These are phyloP conservation scores for Penicillium oxalicum DNA, from an alignment of 2,329 filamentous ascomycete species.

Conservation along the genomic window DNA sequence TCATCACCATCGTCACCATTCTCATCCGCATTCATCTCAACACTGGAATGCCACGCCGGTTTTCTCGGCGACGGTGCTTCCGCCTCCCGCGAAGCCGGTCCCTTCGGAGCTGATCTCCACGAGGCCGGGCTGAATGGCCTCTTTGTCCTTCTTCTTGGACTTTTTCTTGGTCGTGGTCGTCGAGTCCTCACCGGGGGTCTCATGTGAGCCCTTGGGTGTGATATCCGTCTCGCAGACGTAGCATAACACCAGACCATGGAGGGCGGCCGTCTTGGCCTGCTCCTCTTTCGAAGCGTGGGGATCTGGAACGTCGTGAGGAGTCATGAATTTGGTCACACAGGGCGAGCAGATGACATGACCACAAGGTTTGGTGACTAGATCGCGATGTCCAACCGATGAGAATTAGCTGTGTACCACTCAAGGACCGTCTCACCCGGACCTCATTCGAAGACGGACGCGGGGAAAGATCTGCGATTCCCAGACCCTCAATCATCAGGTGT, in stretches of 20 bases:
- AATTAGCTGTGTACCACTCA: constrained; percentile 2
- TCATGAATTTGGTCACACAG: constrained; percentile 80
- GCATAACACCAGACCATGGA: constrained; percentile 55
- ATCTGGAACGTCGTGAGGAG: constrained; percentile 49
- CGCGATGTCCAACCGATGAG: background rate
- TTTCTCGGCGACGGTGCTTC: constrained; percentile 74
- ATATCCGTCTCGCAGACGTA: constrained; percentile 83
- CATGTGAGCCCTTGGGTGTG: constrained; percentile 34
- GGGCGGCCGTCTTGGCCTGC: constrained; percentile 28
- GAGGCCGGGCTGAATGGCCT: constrained; percentile 62
- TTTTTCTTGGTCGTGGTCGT: constrained; percentile 28
- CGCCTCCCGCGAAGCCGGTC: constrained; percentile 87
- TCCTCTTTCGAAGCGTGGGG: constrained; percentile 55
- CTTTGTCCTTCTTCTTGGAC: constrained; percentile 35
- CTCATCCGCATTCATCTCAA: constrained; percentile 34
- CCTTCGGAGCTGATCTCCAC: constrained; percentile 79
- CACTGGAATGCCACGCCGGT: constrained; percentile 77
- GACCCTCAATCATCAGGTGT: no score
- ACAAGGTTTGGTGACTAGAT: constrained; percentile 68
- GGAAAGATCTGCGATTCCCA: background rate
- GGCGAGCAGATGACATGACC: constrained; percentile 85
- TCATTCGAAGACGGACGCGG: background rate
- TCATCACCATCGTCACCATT: no score
- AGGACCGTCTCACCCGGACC: no score
- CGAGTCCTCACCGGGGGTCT: constrained; percentile 11